Conservation (phyloP, 345 rosid species). For the Moricandia arvensis region DNA sequence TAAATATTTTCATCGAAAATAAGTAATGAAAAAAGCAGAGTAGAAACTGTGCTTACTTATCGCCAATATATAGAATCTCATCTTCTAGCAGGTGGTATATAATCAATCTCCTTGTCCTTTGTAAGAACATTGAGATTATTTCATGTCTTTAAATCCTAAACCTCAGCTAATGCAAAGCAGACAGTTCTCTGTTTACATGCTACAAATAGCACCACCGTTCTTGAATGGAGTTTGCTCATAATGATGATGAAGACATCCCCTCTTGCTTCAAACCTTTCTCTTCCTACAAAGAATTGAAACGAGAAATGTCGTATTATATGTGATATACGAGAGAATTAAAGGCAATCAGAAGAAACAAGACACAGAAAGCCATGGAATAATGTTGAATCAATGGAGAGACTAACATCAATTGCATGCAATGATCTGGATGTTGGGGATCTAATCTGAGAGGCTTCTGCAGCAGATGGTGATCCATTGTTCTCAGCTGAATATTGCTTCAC, state of each 20-base stretch:
- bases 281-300: slow-evolving; percentile 12
- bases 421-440: slow-evolving; percentile 52
- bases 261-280: slow-evolving; percentile 30
- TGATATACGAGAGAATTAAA: background rate
- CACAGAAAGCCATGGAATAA: background rate
- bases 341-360: background rate
- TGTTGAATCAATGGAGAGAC: slow-evolving; percentile 25
- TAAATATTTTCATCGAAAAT: background rate
- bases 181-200: background rate
- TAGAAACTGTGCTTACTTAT: slow-evolving; percentile 29
- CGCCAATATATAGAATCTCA: slow-evolving; percentile 11
- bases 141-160: background rate
- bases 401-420: slow-evolving; percentile 55
- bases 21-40: background rate
- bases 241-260: slow-evolving; percentile 18
- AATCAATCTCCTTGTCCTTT: background rate
- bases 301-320: slow-evolving; percentile 1
- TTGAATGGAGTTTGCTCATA: slow-evolving; percentile 17
- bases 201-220: background rate
- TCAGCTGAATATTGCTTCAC: slow-evolving; percentile 35
- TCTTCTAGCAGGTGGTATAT: slow-evolving; percentile 1
- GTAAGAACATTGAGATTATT: background rate
- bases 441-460: slow-evolving; percentile 48
- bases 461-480: slow-evolving; percentile 54
- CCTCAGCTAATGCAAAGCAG: slow-evolving; percentile 17